Conservation (phyloP, 805 yeast genomes). For the Diddensiella santjacobensis region DNA sequence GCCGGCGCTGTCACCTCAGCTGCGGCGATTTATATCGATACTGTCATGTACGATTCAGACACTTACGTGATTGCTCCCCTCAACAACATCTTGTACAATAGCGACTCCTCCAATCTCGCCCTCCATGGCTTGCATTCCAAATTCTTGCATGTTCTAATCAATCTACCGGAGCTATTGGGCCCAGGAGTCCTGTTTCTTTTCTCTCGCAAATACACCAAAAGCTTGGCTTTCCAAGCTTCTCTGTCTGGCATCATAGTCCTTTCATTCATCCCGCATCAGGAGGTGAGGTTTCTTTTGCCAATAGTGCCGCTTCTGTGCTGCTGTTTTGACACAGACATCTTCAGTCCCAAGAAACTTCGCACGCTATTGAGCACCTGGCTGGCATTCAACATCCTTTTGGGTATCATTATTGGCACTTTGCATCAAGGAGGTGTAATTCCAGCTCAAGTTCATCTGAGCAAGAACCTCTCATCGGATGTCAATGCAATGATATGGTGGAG, state of each 20-base stretch:
- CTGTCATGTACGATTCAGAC: constrained; percentile 37
- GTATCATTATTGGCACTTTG: constrained; percentile 66
- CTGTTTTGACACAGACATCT: constrained; percentile 39
- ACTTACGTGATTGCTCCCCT: constrained; percentile 59
- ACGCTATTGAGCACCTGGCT: constrained; percentile 46
- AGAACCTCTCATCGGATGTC: constrained; percentile 24
- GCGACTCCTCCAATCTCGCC: constrained; percentile 53
- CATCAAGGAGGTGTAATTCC: constrained; percentile 92
- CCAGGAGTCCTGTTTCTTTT: constrained; percentile 57
- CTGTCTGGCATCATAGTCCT: constrained; percentile 58
- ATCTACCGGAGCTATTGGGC: constrained; percentile 78
- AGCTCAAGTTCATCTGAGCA: constrained; percentile 40
- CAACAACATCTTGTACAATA: constrained; percentile 73
- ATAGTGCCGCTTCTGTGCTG: constrained; percentile 65
- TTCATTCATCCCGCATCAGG: constrained; percentile 87
- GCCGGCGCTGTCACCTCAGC: constrained; percentile 39
- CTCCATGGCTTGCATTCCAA: constrained; percentile 81
- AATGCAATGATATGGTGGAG: constrained; percentile 76
- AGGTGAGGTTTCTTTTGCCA: constrained; percentile 81
- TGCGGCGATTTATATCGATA: constrained; percentile 50
- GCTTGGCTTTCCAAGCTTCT: constrained; percentile 58
- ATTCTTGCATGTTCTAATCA: constrained; percentile 68
- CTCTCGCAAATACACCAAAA: constrained; percentile 39
- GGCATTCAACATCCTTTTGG: constrained; percentile 56
- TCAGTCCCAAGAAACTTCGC: constrained; percentile 21